These are phyloP conservation scores for Casuarina equisetifolia DNA, from an alignment of 306 rosid species.

Conservation along the genomic window DNA sequence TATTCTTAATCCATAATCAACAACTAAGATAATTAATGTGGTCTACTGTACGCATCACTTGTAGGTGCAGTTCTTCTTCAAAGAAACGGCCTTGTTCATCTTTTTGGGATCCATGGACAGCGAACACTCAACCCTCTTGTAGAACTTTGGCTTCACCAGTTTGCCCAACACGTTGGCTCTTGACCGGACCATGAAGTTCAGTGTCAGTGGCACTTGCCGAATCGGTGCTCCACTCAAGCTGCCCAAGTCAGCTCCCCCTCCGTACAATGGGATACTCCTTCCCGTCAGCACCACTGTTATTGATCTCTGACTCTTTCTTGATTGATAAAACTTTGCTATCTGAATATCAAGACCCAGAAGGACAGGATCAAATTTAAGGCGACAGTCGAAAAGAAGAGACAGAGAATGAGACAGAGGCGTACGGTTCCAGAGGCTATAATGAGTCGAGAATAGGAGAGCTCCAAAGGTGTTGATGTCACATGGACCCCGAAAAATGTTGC, in stretches of 20 bases:
- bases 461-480: conserved; percentile 63
- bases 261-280: conserved; percentile 65
- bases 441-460: conserved; percentile 68
- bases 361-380: neutral
- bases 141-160: conserved; percentile 77
- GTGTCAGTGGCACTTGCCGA: conserved; percentile 48
- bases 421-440: conserved; percentile 74
- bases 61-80: conserved; percentile 55
- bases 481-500: conserved; percentile 89
- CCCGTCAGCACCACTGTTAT: conserved; percentile 51
- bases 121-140: conserved; percentile 56
- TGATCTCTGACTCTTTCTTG: conserved; percentile 71
- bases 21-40: neutral
- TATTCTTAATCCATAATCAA: neutral
- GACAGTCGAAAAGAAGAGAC: neutral
- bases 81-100: conserved; percentile 57
- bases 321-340: conserved; percentile 59
- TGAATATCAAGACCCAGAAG: conserved; percentile 27
- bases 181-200: conserved; percentile 59
- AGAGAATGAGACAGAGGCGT: conserved; percentile 8
- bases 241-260: conserved; percentile 70
- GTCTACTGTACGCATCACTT: neutral
- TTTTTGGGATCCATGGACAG: conserved; percentile 67
- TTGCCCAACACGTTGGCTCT: conserved; percentile 75
- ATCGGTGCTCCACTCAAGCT: conserved; percentile 63